A percentile compares a stretch with the other conserved stretches of the same genome.
phyloP scores from a whole-genome alignment of 2,329 filamentous ascomycete species.

The Zopfia rhizophila region DNA sequence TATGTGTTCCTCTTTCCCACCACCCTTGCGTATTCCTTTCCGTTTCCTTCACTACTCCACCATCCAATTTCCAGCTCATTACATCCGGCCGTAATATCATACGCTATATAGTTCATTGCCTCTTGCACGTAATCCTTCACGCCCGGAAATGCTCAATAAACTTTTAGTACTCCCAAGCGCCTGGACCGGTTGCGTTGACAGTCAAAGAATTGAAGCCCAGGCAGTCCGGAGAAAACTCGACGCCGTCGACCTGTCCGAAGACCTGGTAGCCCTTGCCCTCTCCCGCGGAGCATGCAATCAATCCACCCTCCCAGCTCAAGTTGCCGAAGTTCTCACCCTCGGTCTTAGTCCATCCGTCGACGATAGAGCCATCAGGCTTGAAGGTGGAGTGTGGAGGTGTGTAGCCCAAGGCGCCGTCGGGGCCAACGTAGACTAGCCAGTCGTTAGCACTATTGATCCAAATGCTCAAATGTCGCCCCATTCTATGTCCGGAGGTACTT shows the following conservation, averaged over 20 bases:
- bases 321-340: slow-evolving; percentile 35
- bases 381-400: slow-evolving; percentile 65
- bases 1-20: background rate
- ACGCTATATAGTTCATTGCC: slow-evolving; percentile 1
- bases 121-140: slow-evolving; percentile 5
- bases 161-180: slow-evolving; percentile 51
- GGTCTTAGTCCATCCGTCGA: slow-evolving; percentile 60
- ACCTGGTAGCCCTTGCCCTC: slow-evolving; percentile 44
- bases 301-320: slow-evolving; percentile 41
- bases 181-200: slow-evolving; percentile 33
- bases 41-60: slow-evolving; percentile 10
- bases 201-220: slow-evolving; percentile 49
- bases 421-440: slow-evolving; percentile 62
- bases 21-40: slow-evolving; percentile 6
- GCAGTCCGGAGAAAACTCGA: slow-evolving; percentile 36
- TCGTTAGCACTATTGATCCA: slow-evolving; percentile 7
- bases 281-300: slow-evolving; percentile 42
- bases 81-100: background rate
- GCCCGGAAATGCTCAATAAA: slow-evolving; percentile 11
- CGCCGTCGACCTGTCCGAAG: slow-evolving; percentile 37
- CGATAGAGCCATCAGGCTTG: slow-evolving; percentile 62
- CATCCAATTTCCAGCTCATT: slow-evolving; percentile 4
- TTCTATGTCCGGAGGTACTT: background rate
- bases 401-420: slow-evolving; percentile 66
- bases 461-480: background rate